Conservation (phyloP, 768 basidiomycete genomes). For the Tricholoma sp. region DNA sequence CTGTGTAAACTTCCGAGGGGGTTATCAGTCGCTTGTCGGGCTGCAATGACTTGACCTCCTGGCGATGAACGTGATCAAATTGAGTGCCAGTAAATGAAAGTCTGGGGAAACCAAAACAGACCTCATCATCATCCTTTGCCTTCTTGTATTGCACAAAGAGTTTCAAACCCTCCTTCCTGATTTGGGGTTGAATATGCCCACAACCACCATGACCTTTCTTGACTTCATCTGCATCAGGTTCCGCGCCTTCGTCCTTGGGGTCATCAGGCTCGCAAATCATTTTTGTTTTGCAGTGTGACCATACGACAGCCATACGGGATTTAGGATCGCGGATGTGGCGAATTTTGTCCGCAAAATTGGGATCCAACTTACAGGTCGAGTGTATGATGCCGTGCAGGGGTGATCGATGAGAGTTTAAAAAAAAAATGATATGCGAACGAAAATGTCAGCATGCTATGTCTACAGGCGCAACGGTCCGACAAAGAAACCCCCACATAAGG, state of each 20-base stretch:
- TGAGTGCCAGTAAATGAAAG: conserved; percentile 6
- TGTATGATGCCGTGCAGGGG: conserved; percentile 19
- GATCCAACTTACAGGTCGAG: conserved; percentile 63
- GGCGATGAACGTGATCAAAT: conserved; percentile 11
- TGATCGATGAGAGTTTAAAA: conserved; percentile 15
- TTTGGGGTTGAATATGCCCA: conserved; percentile 83
- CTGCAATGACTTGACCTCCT: conserved; percentile 79
- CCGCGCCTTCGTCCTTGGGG: conserved; percentile 78
- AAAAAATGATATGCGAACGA: conserved; percentile 48
- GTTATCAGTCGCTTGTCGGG: conserved; percentile 81
- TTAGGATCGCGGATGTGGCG: conserved; percentile 84
- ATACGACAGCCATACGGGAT: conserved; percentile 80
- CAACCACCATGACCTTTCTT: conserved; percentile 97
- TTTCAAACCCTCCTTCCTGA: conserved; percentile 94
- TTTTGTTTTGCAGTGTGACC: conserved; percentile 84
- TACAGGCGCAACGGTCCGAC: conserved; percentile 23
- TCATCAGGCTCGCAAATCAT: conserved; percentile 87
- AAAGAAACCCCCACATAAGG: conserved; percentile 22
- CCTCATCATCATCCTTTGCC: conserved; percentile 92
- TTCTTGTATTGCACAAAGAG: conserved; percentile 94
- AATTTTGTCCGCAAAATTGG: conserved; percentile 81
- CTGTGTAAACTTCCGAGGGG: conserved; percentile 85
- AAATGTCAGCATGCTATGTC: conserved; percentile 61
- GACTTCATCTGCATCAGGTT: conserved; percentile 60
- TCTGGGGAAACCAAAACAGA: conserved; percentile 33